phyloP scores from a whole-genome alignment of 371 early-diverging fungal species.

The Mucor indicus region DNA sequence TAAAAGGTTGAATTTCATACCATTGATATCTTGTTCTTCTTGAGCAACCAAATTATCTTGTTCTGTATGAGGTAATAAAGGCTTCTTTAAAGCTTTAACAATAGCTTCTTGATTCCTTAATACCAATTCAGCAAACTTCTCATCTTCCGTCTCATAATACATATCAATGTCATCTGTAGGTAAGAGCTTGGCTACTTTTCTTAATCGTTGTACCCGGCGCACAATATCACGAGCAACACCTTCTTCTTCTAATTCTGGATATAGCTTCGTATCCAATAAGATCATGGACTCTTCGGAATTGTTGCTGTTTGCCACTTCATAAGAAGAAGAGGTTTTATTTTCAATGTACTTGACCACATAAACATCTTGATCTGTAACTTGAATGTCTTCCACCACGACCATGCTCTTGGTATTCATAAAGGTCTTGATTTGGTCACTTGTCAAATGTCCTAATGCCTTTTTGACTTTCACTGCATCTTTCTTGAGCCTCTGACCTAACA shows the following conservation, averaged over 20 bases:
- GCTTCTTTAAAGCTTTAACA: constrained; percentile 70
- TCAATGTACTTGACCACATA: constrained; percentile 82
- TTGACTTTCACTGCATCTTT: constrained; percentile 87
- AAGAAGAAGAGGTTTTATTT: constrained; percentile 47
- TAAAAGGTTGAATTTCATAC: constrained; percentile 34
- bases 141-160: constrained; percentile 76
- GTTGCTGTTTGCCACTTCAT: constrained; percentile 78
- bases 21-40: constrained; percentile 74
- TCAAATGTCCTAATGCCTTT: constrained; percentile 79
- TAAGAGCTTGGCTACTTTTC: constrained; percentile 88
- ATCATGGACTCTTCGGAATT: constrained; percentile 85
- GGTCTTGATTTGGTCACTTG: constrained; percentile 77
- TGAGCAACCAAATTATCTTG: too few species aligned
- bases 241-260: constrained; percentile 86
- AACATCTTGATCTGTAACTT: constrained; percentile 78
- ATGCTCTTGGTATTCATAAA: constrained; percentile 71
- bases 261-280: constrained; percentile 82
- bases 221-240: constrained; percentile 96
- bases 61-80: constrained; percentile 34
- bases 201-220: constrained; percentile 96
- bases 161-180: constrained; percentile 86
- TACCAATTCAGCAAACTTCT: constrained; percentile 66
- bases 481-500: constrained; percentile 85
- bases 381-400: constrained; percentile 78
- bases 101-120: constrained; percentile 71